phyloP scores from a whole-genome alignment of 306 rosid genomes.

The Lupinus albus region DNA sequence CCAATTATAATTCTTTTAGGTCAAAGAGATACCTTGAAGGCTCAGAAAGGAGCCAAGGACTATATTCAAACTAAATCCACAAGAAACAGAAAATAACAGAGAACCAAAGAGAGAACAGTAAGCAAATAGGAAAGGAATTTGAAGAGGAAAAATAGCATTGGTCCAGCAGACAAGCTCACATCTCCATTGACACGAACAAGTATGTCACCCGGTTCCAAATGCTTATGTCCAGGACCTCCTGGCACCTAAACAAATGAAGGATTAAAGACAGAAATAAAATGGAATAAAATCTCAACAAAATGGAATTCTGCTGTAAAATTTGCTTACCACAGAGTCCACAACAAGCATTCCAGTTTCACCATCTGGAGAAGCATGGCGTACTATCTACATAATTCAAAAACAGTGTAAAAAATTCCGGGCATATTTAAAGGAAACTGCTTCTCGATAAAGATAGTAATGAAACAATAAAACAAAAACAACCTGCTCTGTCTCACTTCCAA shows the following conservation, averaged over 20 bases:
- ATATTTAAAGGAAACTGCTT: slow-evolving; percentile 28
- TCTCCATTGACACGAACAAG: slow-evolving; percentile 93
- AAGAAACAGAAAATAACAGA: slow-evolving; percentile 24
- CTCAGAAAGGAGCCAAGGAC: not conserved
- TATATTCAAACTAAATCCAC: slow-evolving; percentile 1
- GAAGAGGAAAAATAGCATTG: not conserved
- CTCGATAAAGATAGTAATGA: not conserved
- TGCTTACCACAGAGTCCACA: slow-evolving; percentile 88
- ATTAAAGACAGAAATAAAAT: slow-evolving; percentile 38
- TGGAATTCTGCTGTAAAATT: slow-evolving; percentile 18
- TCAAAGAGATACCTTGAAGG: not conserved
- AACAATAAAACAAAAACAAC: slow-evolving; percentile 47
- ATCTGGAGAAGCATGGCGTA: slow-evolving; percentile 73
- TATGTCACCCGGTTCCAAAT: slow-evolving; percentile 94
- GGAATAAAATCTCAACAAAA: slow-evolving; percentile 20
- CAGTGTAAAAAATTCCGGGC: slow-evolving; percentile 34
- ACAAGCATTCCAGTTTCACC: slow-evolving; percentile 98
- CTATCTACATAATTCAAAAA: slow-evolving; percentile 63
- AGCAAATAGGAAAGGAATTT: not conserved
- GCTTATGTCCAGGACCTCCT: slow-evolving; percentile 84
- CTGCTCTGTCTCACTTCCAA: slow-evolving; percentile 88
- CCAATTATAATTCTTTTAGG: slow-evolving; percentile 21
- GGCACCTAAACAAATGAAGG: slow-evolving; percentile 74
- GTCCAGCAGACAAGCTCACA: slow-evolving; percentile 58
- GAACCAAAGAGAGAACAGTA: slow-evolving; percentile 12